phyloP scores from a whole-genome alignment of 169 alveolate species.

The Besnoitia besnoiti region DNA sequence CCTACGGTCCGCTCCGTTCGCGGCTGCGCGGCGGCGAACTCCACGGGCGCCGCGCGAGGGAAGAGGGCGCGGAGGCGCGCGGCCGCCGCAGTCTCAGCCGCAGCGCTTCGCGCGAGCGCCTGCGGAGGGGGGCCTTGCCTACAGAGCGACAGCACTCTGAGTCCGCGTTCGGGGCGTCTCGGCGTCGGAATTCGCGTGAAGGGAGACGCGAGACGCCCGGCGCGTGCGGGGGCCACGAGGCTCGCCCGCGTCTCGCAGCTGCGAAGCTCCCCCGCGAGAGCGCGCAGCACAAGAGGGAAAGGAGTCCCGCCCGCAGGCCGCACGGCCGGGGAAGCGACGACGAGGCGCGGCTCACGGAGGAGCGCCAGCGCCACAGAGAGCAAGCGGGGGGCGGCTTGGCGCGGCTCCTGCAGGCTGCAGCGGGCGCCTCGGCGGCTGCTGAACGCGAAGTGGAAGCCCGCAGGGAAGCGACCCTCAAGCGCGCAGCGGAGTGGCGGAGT shows the following conservation, averaged over 20 bases:
- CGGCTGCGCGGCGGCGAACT: not conserved
- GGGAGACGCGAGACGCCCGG: too few relatives aligned
- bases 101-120: not conserved
- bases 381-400: too few relatives aligned
- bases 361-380: too few relatives aligned
- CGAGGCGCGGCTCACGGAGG: too few relatives aligned
- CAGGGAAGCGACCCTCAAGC: not conserved
- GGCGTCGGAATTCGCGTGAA: not conserved
- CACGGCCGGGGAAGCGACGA: too few relatives aligned
- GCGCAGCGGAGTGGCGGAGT: not conserved
- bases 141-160: too few relatives aligned
- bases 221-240: too few relatives aligned
- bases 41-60: not conserved
- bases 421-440: not conserved
- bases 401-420: constrained; percentile 6
- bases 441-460: not conserved
- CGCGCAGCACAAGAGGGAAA: not conserved
- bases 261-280: too few relatives aligned
- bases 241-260: too few relatives aligned
- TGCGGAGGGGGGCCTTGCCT: too few relatives aligned
- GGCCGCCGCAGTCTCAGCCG: too few relatives aligned
- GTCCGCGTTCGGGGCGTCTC: not conserved
- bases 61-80: not conserved
- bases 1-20: not conserved
- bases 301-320: not conserved